phyloP scores from a whole-genome alignment of 2,329 filamentous ascomycete genomes.

The Davidsoniella eucalypti region DNA sequence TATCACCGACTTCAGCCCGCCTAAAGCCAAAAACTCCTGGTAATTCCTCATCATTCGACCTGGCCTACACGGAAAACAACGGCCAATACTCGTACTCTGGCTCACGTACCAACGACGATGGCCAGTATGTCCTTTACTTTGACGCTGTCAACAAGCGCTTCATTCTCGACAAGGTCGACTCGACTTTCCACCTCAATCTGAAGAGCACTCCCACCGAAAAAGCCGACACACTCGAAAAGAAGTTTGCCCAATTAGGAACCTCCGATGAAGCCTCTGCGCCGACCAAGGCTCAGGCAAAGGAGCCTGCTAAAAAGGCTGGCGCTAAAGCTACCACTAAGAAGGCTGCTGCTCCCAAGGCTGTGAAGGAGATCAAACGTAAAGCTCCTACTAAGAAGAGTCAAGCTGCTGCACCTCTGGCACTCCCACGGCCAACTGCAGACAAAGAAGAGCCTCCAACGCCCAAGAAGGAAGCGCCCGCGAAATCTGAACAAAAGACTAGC shows the following conservation, averaged over 20 bases:
- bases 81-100: slow-evolving; percentile 45
- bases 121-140: slow-evolving; percentile 55
- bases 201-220: slow-evolving; percentile 49
- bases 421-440: slow-evolving; percentile 19
- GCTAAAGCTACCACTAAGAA: slow-evolving; percentile 13
- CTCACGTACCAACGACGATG: slow-evolving; percentile 36
- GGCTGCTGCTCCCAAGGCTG: slow-evolving; percentile 17
- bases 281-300: slow-evolving; percentile 1
- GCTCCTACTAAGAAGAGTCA: slow-evolving; percentile 22
- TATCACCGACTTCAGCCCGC: slow-evolving; percentile 31
- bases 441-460: slow-evolving; percentile 12
- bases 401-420: slow-evolving; percentile 23
- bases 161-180: slow-evolving; percentile 65
- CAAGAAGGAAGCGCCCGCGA: not conserved
- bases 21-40: slow-evolving; percentile 33
- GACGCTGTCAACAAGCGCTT: slow-evolving; percentile 60
- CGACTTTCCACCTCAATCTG: slow-evolving; percentile 79
- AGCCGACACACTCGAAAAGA: slow-evolving; percentile 45
- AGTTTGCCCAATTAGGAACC: slow-evolving; percentile 48
- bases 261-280: slow-evolving; percentile 12
- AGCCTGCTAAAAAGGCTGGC: slow-evolving; percentile 4
- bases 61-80: slow-evolving; percentile 36
- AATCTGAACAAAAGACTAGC: no score
- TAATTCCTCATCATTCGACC: slow-evolving; percentile 37
- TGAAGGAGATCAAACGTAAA: slow-evolving; percentile 19